A percentile compares a stretch with the other conserved stretches of the same genome.
phyloP scores from a whole-genome alignment of 345 rosid species.

The Excoecaria cochinchinensis region DNA sequence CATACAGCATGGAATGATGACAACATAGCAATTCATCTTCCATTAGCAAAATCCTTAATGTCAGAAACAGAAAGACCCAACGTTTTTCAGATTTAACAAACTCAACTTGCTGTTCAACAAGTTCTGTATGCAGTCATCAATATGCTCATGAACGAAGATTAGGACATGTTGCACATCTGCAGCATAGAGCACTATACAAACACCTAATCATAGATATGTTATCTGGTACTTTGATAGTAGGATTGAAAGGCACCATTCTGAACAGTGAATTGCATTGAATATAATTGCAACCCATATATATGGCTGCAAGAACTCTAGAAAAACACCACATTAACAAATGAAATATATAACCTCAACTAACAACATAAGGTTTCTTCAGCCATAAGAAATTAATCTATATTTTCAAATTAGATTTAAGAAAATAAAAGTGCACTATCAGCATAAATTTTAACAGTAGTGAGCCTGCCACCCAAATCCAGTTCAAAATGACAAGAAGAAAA shows the following conservation, averaged over 20 bases:
- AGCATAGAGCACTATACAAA: not conserved
- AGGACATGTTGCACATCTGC: constrained; percentile 1
- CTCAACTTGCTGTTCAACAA: not conserved
- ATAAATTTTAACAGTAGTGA: not conserved
- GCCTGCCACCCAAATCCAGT: not conserved
- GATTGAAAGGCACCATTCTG: not conserved
- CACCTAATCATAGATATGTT: not conserved
- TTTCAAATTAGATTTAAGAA: not conserved
- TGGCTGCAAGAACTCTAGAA: not conserved
- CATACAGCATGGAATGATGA: not conserved
- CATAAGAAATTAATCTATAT: not conserved
- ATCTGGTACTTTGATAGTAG: not conserved
- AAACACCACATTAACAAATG: not conserved
- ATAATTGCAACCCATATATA: not conserved
- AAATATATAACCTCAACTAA: not conserved
- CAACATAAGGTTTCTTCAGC: not conserved
- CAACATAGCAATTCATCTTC: not conserved
- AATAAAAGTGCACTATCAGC: not conserved
- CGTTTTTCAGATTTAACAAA: not conserved
- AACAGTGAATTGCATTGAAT: not conserved
- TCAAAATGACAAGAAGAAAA: not conserved
- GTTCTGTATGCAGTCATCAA: not conserved
- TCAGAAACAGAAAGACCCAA: not conserved
- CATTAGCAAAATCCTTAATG: not conserved
- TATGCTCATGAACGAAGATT: not conserved